A percentile compares a stretch with the other conserved stretches of the same genome.
These are phyloP conservation scores for Exophiala calicioides DNA, from an alignment of 2,329 filamentous ascomycete species.

Conservation along the genomic window DNA sequence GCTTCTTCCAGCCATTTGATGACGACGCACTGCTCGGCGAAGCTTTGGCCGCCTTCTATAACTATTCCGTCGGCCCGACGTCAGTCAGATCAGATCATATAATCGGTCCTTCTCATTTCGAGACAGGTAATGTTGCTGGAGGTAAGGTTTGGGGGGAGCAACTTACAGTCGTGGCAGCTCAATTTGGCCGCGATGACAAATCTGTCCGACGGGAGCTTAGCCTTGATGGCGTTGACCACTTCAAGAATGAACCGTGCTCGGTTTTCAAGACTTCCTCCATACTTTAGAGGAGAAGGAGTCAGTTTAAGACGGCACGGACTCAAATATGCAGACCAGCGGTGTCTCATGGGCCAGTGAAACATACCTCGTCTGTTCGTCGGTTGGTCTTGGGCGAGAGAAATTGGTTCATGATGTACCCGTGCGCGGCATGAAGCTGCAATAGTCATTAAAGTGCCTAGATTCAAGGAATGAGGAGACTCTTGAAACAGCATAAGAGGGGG, in stretches of 20 bases:
- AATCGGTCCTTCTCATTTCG: not conserved
- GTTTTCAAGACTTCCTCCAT: constrained; percentile 50
- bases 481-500: no score
- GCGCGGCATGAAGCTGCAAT: constrained; percentile 55
- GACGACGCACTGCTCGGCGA: constrained; percentile 60
- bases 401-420: constrained; percentile 52
- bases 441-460: no score
- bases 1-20: constrained; percentile 47
- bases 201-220: constrained; percentile 41
- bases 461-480: no score
- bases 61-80: constrained; percentile 18
- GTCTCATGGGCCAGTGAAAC: no score
- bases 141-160: no score
- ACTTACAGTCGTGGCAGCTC: constrained; percentile 51
- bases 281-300: no score
- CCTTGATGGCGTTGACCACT: constrained; percentile 31
- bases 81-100: constrained; percentile 3
- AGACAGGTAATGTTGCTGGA: no score
- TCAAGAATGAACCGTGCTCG: constrained; percentile 44
- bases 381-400: constrained; percentile 47
- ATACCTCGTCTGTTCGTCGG: constrained; percentile 44
- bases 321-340: no score
- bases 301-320: no score
- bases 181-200: constrained; percentile 54
- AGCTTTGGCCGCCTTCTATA: constrained; percentile 31